A percentile compares a stretch with the other conserved stretches of the same genome.
phyloP scores from a whole-genome alignment of 208 protist species.

The Phytomonas sp. region DNA sequence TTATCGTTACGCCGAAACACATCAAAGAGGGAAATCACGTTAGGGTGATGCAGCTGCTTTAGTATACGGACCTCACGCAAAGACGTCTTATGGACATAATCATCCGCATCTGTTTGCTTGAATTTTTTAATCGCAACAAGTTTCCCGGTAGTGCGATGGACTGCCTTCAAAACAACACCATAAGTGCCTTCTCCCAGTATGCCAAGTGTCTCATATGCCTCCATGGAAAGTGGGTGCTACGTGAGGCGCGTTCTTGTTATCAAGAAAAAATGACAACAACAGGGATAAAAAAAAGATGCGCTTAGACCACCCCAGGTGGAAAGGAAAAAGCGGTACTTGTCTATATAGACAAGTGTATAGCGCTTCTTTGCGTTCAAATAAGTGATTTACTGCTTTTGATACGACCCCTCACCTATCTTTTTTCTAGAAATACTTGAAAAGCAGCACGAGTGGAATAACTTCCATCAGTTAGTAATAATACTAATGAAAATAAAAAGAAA shows the following conservation, averaged over 20 bases:
- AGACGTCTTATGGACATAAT: constrained; percentile 91
- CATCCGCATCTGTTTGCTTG: constrained; percentile 92
- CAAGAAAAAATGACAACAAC: not conserved
- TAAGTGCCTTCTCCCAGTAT: constrained; percentile 93
- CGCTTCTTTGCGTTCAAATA: constrained; percentile 1
- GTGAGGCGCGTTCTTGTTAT: not conserved
- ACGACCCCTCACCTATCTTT: not conserved
- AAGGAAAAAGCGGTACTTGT: not conserved
- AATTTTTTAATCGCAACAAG: constrained; percentile 96
- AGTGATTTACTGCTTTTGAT: not conserved
- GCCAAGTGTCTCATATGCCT: constrained; percentile 89
- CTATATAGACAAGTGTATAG: not conserved
- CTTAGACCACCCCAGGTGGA: not conserved
- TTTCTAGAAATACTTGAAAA: not conserved
- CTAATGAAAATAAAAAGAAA: constrained; percentile 9
- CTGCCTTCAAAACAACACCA: constrained; percentile 91
- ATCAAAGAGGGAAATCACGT: constrained; percentile 91
- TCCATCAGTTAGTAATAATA: constrained; percentile 1
- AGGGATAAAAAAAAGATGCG: not conserved
- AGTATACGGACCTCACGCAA: constrained; percentile 91
- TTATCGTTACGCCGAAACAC: constrained; percentile 91
- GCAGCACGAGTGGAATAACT: not conserved
- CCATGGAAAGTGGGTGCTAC: constrained; percentile 37
- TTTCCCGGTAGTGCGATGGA: constrained; percentile 87
- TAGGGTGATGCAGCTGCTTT: constrained; percentile 92